phyloP scores from a whole-genome alignment of 2,329 filamentous ascomycete genomes.

The Aspergillus ibericus region DNA sequence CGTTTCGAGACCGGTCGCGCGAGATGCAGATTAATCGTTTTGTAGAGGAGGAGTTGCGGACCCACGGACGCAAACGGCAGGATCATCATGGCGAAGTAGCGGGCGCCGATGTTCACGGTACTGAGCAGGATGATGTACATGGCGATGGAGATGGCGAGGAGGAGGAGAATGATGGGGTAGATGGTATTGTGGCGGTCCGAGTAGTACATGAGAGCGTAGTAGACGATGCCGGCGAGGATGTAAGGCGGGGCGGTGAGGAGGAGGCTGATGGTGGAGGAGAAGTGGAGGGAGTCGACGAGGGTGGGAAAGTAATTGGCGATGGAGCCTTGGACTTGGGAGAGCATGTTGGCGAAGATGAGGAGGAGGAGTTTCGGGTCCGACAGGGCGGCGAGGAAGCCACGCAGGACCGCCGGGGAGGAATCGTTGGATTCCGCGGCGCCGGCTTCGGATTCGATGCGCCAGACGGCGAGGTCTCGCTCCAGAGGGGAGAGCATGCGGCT shows the following conservation, averaged over 20 bases:
- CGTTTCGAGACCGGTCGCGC: constrained; percentile 46
- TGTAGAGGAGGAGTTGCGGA: constrained; percentile 44
- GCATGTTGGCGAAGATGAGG: constrained; percentile 42
- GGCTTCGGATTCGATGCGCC: constrained; percentile 34
- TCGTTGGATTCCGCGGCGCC: constrained; percentile 42
- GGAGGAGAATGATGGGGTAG: constrained; percentile 37
- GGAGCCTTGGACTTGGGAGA: constrained; percentile 40
- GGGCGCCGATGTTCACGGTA: constrained; percentile 39
- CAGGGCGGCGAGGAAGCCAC: constrained; percentile 31
- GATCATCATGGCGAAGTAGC: constrained; percentile 48
- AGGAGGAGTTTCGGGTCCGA: constrained; percentile 41
- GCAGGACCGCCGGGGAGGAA: constrained; percentile 17
- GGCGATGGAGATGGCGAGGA: constrained; percentile 34
- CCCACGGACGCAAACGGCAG: constrained; percentile 43
- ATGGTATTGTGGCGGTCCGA: constrained; percentile 40
- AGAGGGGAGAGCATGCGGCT: constrained; percentile 30
- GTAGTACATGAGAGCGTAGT: constrained; percentile 38
- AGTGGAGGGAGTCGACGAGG: constrained; percentile 23
- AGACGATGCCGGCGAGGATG: constrained; percentile 41
- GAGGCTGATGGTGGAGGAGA: constrained; percentile 40
- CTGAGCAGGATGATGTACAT: constrained; percentile 44
- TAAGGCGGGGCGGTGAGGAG: constrained; percentile 52
- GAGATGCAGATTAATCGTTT: constrained; percentile 45
- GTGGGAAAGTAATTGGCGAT: constrained; percentile 32
- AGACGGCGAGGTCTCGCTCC: constrained; percentile 25